Percentiles rank a stretch among this genome's conserved stretches.
Evolutionary conservation across 768 basidiomycete genomes (phyloP).

Genomic region (Lactarius trivialis): DNA sequence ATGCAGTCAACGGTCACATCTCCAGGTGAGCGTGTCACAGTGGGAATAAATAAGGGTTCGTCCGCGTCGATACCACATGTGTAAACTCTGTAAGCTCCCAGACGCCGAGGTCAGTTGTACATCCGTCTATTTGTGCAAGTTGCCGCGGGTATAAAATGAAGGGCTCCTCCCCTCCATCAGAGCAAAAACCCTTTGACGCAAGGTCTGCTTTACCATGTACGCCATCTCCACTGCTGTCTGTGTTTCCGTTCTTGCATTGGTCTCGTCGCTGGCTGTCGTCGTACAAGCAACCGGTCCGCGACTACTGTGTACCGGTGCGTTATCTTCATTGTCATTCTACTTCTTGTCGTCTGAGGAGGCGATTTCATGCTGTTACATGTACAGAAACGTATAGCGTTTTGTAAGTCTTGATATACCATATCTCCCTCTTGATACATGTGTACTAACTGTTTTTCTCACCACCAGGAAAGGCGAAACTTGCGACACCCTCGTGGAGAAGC

Average conservation of each 20-base stretch:
- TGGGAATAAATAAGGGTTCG: neutral
- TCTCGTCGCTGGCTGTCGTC: neutral
- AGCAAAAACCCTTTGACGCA: neutral
- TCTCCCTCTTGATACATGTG: neutral
- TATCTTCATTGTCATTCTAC: neutral
- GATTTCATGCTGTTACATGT: neutral
- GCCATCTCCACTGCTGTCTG: neutral
- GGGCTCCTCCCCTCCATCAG: neutral
- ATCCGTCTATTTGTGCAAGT: neutral
- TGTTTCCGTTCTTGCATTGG: slow-evolving; percentile 4
- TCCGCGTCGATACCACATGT: neutral
- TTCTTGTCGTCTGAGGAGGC: neutral
- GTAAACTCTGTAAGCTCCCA: neutral
- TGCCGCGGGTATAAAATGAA: neutral
- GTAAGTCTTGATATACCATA: neutral
- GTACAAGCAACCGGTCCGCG: slow-evolving; percentile 9
- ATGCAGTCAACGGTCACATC: neutral
- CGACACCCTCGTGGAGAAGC: neutral
- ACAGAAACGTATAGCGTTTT: neutral
- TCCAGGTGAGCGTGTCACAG: neutral
- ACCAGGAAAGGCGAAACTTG: slow-evolving; percentile 1
- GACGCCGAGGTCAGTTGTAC: neutral
- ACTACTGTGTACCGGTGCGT: slow-evolving; percentile 3
- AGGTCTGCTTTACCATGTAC: neutral
- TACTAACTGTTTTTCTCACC: neutral